phyloP scores from a whole-genome alignment of 2,329 filamentous ascomycete species.

The Aureobasidium mangrovei region DNA sequence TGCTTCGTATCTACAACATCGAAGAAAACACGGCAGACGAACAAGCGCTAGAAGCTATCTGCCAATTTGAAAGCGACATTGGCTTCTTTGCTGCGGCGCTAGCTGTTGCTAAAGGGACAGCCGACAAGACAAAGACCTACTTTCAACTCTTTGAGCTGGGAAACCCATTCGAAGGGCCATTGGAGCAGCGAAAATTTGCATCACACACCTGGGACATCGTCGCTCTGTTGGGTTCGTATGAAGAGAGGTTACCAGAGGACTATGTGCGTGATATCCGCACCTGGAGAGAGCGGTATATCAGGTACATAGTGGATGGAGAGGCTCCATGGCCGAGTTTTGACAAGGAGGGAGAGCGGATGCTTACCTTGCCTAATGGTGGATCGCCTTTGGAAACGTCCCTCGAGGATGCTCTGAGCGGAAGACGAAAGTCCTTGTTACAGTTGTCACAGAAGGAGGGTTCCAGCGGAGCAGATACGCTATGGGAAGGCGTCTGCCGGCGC shows the following conservation, averaged over 20 bases:
- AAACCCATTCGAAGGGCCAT: constrained; percentile 16
- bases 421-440: not conserved
- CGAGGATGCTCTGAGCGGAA: not conserved
- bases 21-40: constrained; percentile 3
- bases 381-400: not conserved
- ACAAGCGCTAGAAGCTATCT: constrained; percentile 16
- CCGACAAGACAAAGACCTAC: constrained; percentile 7
- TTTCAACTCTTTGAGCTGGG: constrained; percentile 17
- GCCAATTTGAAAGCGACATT: constrained; percentile 18
- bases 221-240: constrained; percentile 16
- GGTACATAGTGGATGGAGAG: constrained; percentile 10
- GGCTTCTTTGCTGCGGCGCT: constrained; percentile 18
- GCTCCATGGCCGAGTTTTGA: constrained; percentile 13
- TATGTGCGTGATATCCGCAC: constrained; percentile 5
- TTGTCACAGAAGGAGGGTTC: not conserved
- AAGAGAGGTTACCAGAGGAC: constrained; percentile 2
- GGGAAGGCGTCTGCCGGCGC: constrained; percentile 12
- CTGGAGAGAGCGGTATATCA: constrained; percentile 11
- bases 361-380: not conserved
- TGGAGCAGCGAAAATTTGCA: constrained; percentile 15
- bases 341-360: not conserved
- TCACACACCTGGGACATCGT: constrained; percentile 19
- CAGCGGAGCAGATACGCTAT: constrained; percentile 8
- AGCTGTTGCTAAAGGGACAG: constrained; percentile 11
- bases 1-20: constrained; percentile 16